These are phyloP conservation scores for Biscutella laevigata DNA, from an alignment of 441 rosid genomes.

Conservation along the genomic window DNA sequence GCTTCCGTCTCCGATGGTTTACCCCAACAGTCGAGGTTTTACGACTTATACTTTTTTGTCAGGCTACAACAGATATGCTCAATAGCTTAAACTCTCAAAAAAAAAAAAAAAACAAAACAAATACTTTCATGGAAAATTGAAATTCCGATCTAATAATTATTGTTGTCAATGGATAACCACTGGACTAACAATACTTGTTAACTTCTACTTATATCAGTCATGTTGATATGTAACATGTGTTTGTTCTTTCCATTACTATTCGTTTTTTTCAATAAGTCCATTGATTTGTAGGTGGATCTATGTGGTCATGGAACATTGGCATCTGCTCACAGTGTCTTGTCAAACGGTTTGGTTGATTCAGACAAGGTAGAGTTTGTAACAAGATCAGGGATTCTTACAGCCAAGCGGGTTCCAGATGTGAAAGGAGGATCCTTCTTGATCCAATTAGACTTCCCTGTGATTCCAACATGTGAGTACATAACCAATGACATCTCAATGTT, in stretches of 20 bases:
- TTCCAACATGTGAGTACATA: constrained; percentile 25
- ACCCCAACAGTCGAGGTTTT: constrained; percentile 68
- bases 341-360: constrained; percentile 35
- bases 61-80: no score
- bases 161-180: no score
- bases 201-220: no score
- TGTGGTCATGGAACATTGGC: constrained; percentile 71
- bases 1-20: constrained; percentile 72
- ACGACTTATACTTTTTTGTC: no score
- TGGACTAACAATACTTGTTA: no score
- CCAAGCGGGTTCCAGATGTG: constrained; percentile 24
- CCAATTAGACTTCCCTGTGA: constrained; percentile 42
- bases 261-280: no score
- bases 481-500: constrained; percentile 26
- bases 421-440: constrained; percentile 18
- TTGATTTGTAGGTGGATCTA: constrained; percentile 7
- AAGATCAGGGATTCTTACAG: constrained; percentile 44
- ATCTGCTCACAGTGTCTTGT: constrained; percentile 49
- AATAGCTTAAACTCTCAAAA: no score
- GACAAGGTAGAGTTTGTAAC: constrained; percentile 41
- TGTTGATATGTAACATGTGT: no score
- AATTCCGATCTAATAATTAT: no score
- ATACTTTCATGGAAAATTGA: no score
- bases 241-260: no score
- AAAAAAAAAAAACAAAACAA: no score